Evolutionary conservation across 257 asterid species (phyloP).

Genomic region (Avicennia marina): DNA sequence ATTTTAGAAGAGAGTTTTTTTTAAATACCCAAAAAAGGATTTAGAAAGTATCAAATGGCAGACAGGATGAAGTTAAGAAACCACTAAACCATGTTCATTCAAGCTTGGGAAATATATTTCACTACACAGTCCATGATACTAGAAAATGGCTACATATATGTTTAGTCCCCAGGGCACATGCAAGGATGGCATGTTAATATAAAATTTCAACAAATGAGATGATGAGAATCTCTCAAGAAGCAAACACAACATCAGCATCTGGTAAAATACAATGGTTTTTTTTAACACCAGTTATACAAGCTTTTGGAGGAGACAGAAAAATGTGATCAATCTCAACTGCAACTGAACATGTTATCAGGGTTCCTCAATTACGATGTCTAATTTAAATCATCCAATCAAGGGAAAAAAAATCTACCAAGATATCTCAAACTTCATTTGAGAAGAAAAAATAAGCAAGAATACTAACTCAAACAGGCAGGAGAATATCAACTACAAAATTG

Average conservation of each 20-base stretch:
- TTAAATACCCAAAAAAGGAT: background rate
- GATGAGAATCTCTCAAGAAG: background rate
- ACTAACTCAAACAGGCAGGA: too few relatives aligned
- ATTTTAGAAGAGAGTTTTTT: constrained; percentile 6
- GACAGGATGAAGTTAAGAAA: constrained; percentile 11
- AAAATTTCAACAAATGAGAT: background rate
- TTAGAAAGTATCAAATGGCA: background rate
- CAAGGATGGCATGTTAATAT: too few relatives aligned
- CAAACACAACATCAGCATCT: constrained; percentile 12
- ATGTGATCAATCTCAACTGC: too few relatives aligned
- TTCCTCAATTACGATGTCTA: too few relatives aligned
- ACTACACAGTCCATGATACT: background rate
- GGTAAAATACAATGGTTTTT: too few relatives aligned
- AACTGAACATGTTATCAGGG: too few relatives aligned
- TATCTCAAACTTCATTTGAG: too few relatives aligned
- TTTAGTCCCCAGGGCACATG: constrained; percentile 9
- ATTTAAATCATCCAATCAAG: background rate
- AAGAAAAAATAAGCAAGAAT: too few relatives aligned
- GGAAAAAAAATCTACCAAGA: too few relatives aligned
- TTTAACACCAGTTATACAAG: too few relatives aligned
- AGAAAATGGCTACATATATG: constrained; percentile 14
- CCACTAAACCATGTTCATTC: constrained; percentile 14
- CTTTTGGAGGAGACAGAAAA: too few relatives aligned
- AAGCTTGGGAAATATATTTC: constrained; percentile 4
- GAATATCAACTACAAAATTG: background rate